Percentiles rank a stretch among this genome's conserved stretches.
These are phyloP conservation scores for Bacidia rubella DNA, from an alignment of 495 filamentous ascomycete species.

Conservation along the genomic window DNA sequence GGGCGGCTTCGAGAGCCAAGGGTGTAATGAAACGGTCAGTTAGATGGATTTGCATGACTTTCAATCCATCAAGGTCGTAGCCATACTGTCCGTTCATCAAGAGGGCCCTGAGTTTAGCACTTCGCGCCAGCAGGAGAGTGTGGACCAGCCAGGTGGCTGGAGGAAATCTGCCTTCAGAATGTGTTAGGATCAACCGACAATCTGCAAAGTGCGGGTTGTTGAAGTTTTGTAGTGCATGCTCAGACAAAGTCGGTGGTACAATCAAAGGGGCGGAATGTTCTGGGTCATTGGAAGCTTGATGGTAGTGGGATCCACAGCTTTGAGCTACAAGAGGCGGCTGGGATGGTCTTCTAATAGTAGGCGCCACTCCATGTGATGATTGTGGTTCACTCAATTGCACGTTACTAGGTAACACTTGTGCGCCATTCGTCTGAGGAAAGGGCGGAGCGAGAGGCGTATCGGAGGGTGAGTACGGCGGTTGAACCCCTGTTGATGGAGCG, in stretches of 20 bases:
- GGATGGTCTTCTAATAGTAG: too few relatives aligned
- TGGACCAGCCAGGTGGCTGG: conserved; percentile 20
- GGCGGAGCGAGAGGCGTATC: too few relatives aligned
- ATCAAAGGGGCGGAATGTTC: background rate
- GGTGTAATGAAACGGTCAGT: conserved; percentile 34
- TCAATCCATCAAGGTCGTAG: conserved; percentile 14
- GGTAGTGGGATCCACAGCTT: background rate
- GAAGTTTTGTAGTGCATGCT: conserved; percentile 13
- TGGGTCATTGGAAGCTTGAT: background rate
- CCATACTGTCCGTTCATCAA: conserved; percentile 15
- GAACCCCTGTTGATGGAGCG: too few relatives aligned
- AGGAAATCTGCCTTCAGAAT: conserved; percentile 1
- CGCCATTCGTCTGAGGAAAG: too few relatives aligned
- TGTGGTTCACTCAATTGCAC: too few relatives aligned
- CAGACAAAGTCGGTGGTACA: background rate
- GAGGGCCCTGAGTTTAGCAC: conserved; percentile 28
- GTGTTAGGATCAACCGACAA: conserved; percentile 11
- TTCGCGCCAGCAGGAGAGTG: conserved; percentile 38
- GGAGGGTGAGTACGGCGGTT: too few relatives aligned
- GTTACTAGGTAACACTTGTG: too few relatives aligned
- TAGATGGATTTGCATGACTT: conserved; percentile 28
- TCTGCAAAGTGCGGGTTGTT: conserved; percentile 14
- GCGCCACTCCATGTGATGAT: too few relatives aligned
- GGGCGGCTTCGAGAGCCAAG: conserved; percentile 32
- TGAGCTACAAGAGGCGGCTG: too few relatives aligned